These are phyloP conservation scores for Talaromyces sp. DNA, from an alignment of 2,329 filamentous ascomycete species.

Conservation along the genomic window DNA sequence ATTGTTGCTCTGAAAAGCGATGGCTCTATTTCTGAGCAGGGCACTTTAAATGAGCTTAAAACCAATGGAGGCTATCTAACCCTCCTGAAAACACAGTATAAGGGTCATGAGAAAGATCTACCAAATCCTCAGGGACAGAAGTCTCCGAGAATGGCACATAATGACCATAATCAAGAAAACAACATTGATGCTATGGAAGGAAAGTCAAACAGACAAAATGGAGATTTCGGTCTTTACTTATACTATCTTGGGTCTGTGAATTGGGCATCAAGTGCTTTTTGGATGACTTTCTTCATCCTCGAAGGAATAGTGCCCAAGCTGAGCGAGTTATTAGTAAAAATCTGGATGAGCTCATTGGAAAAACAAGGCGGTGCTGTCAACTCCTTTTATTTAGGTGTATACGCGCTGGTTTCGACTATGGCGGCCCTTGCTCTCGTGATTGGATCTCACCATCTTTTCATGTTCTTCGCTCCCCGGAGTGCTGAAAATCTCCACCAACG, in stretches of 20 bases:
- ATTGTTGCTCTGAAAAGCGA: constrained; percentile 35
- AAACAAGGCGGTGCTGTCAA: constrained; percentile 2
- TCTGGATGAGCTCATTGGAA: constrained; percentile 3
- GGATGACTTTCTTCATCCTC: background rate
- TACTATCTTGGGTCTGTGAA: constrained; percentile 37
- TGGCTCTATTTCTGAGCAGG: constrained; percentile 38
- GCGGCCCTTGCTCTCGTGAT: background rate
- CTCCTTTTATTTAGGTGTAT: constrained; percentile 30
- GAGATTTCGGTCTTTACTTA: constrained; percentile 40
- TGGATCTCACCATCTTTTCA: constrained; percentile 3
- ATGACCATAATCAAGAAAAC: background rate
- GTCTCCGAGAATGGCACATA: background rate
- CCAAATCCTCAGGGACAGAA: background rate
- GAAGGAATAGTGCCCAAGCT: constrained; percentile 1
- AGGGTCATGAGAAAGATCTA: background rate
- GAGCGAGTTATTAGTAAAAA: constrained; percentile 3
- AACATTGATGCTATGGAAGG: constrained; percentile 14
- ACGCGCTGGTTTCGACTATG: constrained; percentile 23
- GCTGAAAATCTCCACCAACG: constrained; percentile 7
- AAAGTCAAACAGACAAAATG: constrained; percentile 25
- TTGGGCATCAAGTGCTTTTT: constrained; percentile 18
- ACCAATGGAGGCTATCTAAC: constrained; percentile 36
- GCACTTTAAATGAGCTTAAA: constrained; percentile 33
- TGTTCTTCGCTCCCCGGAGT: constrained; percentile 6
- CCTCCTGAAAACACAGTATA: constrained; percentile 27